Evolutionary conservation across 2,329 filamentous ascomycete species (phyloP), one percentile per base, ranked within the genome.

Genomic region (Fusarium sp.): DNA sequence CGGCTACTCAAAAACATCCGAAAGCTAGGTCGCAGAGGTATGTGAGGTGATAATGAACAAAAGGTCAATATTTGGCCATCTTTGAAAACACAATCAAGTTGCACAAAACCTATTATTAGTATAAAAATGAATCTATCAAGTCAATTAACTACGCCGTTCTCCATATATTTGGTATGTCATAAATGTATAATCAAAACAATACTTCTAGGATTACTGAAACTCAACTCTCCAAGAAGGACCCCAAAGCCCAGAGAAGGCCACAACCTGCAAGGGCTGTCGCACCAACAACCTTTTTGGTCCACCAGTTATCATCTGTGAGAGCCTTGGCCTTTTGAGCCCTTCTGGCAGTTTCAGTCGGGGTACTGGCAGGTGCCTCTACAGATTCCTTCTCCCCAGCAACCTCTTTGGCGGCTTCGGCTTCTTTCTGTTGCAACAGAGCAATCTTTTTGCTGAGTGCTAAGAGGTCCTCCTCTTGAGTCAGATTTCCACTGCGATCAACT

Each of bases 401-500:
- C 50, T 57, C 53, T 36, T 63, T 70, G 27, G 82, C 80, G 50
- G 82, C 77, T 66, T 83, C 81, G 4, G 82, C 82, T 6, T 84
- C 84, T 62, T 80, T 80, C 65, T 80, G 76, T 74, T 81, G 84
- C 74, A 86, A 78, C 63, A 83, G 79, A 4, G 85, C 83, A 71
- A 91, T 90, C 36, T 86, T 88, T 79, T 83, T 85, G 75, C 92
- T 91, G 46, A 97, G 85, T n/a, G 90, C 87, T 33, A 91, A 80
- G 63, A 97, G 80, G 72, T 97, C 94, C 70, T 94, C 90, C 48
- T 90, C 88, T 43, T 88, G 85, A 36, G 81, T 86, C 53, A 82
- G 80, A 61, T 85, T 86, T 58, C 86, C 84, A 42, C 83, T 82
- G 25, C 84, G 85, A 69, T 96, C 92, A 5, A 98, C 88, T 79